phyloP scores from a whole-genome alignment of 805 yeast species.

The Metschnikowia lochheadii region DNA sequence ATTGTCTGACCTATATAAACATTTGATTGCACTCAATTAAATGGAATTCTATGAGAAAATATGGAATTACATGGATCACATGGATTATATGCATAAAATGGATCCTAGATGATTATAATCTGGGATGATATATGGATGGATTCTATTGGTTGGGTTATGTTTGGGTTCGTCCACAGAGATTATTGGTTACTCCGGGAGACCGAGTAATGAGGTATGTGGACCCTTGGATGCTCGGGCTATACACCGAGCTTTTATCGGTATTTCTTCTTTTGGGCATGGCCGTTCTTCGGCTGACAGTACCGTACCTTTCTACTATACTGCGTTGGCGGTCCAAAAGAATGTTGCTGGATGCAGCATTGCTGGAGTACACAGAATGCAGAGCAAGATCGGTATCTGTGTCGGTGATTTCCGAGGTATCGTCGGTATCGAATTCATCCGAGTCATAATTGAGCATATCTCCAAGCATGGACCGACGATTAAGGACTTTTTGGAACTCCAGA shows the following conservation, averaged over 20 bases:
- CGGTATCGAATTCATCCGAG: slow-evolving; percentile 23
- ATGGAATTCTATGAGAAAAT: too few relatives aligned
- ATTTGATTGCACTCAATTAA: too few relatives aligned
- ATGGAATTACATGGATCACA: too few relatives aligned
- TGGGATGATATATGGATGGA: too few relatives aligned
- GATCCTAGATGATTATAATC: neutral
- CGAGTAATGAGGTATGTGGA: slow-evolving; percentile 1
- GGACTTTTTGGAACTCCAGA: slow-evolving; percentile 24
- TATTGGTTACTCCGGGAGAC: neutral
- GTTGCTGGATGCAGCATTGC: neutral
- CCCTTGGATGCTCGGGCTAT: slow-evolving; percentile 7
- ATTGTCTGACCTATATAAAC: too few relatives aligned
- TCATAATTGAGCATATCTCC: slow-evolving; percentile 44
- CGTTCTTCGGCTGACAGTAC: slow-evolving; percentile 10
- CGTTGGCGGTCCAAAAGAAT: neutral
- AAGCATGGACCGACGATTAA: slow-evolving; percentile 38
- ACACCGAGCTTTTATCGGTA: slow-evolving; percentile 1
- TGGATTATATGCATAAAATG: too few relatives aligned
- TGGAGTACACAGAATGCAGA: neutral
- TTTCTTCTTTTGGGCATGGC: neutral
- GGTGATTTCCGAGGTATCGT: neutral
- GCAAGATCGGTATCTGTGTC: neutral
- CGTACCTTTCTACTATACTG: slow-evolving; percentile 9
- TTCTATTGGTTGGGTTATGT: too few relatives aligned
- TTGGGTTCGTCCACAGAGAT: neutral